These are phyloP conservation scores for Camelina hispida DNA, from an alignment of 345 rosid species.

Conservation along the genomic window DNA sequence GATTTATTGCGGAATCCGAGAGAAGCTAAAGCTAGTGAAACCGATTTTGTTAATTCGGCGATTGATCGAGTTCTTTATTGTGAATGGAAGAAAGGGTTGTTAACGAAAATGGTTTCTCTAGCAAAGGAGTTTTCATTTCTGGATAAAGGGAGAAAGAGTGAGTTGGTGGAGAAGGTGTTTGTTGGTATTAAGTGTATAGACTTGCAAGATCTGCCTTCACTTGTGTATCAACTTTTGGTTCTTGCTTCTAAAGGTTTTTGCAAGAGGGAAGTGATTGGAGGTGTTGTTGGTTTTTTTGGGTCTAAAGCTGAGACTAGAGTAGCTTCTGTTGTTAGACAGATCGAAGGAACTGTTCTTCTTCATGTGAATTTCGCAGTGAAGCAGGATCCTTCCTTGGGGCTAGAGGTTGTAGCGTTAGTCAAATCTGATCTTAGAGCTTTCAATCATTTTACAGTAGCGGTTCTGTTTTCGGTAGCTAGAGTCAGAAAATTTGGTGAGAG, in stretches of 20 bases:
- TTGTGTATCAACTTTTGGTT: slow-evolving; percentile 76
- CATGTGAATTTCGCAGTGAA: slow-evolving; percentile 88
- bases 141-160: slow-evolving; percentile 59
- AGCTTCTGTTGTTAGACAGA: slow-evolving; percentile 65
- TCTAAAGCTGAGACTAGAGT: slow-evolving; percentile 53
- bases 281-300: slow-evolving; percentile 71
- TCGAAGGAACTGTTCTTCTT: slow-evolving; percentile 83
- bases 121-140: slow-evolving; percentile 62
- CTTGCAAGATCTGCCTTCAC: slow-evolving; percentile 75
- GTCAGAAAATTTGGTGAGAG: slow-evolving; percentile 69
- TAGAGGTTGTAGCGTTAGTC: slow-evolving; percentile 69
- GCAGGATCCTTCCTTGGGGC: slow-evolving; percentile 85
- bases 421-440: slow-evolving; percentile 62
- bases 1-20: slow-evolving; percentile 47
- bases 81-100: slow-evolving; percentile 65
- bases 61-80: slow-evolving; percentile 55
- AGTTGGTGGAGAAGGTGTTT: slow-evolving; percentile 72
- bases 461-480: slow-evolving; percentile 75
- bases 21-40: slow-evolving; percentile 46
- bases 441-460: slow-evolving; percentile 70
- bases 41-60: slow-evolving; percentile 47
- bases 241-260: slow-evolving; percentile 80
- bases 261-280: slow-evolving; percentile 74
- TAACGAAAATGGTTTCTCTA: slow-evolving; percentile 65
- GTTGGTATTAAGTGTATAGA: slow-evolving; percentile 60